Conservation (phyloP, 208 protist species). For the Acanthamoeba lenticulata region DNA sequence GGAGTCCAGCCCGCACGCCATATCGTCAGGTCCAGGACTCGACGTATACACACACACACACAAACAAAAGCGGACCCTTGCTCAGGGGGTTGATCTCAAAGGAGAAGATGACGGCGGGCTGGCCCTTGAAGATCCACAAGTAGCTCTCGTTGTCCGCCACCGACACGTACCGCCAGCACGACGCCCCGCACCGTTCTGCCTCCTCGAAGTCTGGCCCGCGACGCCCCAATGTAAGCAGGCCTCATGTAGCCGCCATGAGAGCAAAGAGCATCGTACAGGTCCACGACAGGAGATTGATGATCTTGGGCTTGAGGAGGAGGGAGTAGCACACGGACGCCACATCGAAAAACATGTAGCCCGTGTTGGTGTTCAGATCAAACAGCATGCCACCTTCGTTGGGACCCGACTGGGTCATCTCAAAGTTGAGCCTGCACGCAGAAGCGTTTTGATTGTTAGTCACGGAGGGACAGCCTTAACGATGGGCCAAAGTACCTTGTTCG, state of each 20-base stretch:
- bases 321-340: not conserved
- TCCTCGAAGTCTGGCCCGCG: not conserved
- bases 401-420: not conserved
- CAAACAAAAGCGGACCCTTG: not conserved
- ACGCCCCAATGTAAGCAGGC: no score
- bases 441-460: no score
- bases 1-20: not conserved
- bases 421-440: not conserved
- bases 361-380: not conserved
- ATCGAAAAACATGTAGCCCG: not conserved
- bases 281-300: not conserved
- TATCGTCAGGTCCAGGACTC: no score
- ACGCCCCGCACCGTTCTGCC: not conserved
- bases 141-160: not conserved
- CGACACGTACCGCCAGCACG: conserved; percentile 14
- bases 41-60: not conserved
- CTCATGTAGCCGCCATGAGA: no score
- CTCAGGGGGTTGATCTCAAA: not conserved
- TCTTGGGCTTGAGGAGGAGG: not conserved
- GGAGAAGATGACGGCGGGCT: not conserved
- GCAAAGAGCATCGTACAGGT: not conserved
- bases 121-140: conserved; percentile 29
- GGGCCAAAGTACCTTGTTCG: no score
- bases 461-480: no score
- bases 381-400: not conserved